These are phyloP conservation scores for Dichomitus squalens DNA, from an alignment of 1,284 basidiomycete species.

Conservation along the genomic window DNA sequence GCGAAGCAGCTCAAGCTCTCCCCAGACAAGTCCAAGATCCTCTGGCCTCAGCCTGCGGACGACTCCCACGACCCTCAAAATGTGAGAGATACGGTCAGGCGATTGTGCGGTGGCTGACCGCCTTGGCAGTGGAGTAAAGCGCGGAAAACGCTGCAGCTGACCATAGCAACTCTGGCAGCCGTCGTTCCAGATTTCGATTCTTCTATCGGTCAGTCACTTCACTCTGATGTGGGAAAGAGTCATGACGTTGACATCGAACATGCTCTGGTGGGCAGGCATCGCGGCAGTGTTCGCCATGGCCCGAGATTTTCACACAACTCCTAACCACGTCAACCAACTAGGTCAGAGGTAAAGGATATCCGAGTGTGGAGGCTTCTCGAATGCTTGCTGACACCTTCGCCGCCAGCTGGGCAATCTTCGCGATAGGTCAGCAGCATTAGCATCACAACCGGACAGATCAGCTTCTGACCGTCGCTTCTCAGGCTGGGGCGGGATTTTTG, in stretches of 20 bases:
- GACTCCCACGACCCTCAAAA: slow-evolving; percentile 66
- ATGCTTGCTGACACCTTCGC: too few relatives aligned
- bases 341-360: slow-evolving; percentile 66
- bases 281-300: slow-evolving; percentile 61
- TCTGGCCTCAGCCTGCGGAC: slow-evolving; percentile 67
- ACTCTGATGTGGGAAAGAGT: too few relatives aligned
- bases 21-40: slow-evolving; percentile 45
- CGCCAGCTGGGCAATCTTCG: slow-evolving; percentile 65
- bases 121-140: slow-evolving; percentile 40
- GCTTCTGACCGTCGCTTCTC: not conserved
- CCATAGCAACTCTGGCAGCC: slow-evolving; percentile 63
- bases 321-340: slow-evolving; percentile 61
- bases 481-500: slow-evolving; percentile 62
- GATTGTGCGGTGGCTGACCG: too few relatives aligned
- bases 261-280: slow-evolving; percentile 42
- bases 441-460: not conserved
- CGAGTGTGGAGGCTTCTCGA: too few relatives aligned
- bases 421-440: slow-evolving; percentile 44
- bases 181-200: slow-evolving; percentile 71
- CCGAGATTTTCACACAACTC: slow-evolving; percentile 54
- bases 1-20: slow-evolving; percentile 52
- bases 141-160: slow-evolving; percentile 53
- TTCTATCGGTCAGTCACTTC: slow-evolving; percentile 50
- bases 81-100: slow-evolving; percentile 33
- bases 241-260: not conserved